These are phyloP conservation scores for Nicotiana noctiflora DNA, from an alignment of 257 asterid species.

Conservation along the genomic window DNA sequence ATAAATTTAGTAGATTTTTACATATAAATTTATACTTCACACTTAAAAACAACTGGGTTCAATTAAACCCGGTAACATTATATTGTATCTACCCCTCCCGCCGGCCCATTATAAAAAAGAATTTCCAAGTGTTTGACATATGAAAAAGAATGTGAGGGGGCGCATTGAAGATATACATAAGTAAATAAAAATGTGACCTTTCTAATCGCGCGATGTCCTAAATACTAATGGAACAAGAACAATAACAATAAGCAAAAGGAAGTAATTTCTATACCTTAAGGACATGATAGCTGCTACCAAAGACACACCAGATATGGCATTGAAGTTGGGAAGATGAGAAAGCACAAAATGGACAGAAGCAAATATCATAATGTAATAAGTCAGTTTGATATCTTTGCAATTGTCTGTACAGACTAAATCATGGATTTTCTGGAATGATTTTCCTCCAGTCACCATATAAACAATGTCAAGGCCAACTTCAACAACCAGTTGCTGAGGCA, in stretches of 20 bases:
- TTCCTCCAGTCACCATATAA: conserved; percentile 54
- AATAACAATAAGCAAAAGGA: not conserved
- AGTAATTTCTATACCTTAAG: conserved; percentile 18
- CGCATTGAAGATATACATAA: too few species aligned
- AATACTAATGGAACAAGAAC: not conserved
- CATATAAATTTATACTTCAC: too few species aligned
- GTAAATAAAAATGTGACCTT: too few species aligned
- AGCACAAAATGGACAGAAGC: conserved; percentile 42
- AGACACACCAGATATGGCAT: conserved; percentile 43
- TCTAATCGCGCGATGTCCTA: not conserved
- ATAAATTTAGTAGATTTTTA: too few species aligned
- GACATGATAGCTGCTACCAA: conserved; percentile 55
- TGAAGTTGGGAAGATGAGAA: conserved; percentile 48
- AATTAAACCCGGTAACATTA: too few species aligned
- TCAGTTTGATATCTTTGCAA: conserved; percentile 26
- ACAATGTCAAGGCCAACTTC: conserved; percentile 48
- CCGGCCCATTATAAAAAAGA: too few species aligned
- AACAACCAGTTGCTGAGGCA: conserved; percentile 41
- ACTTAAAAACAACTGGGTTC: too few species aligned
- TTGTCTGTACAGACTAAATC: conserved; percentile 15
- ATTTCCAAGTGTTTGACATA: too few species aligned
- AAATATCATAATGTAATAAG: conserved; percentile 45
- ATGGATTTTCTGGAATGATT: conserved; percentile 41
- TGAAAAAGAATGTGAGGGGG: too few species aligned
- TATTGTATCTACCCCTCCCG: too few species aligned